Base-by-base conservation (phyloP, 208 protist species). In the Crithidia acanthocephali region DNA sequence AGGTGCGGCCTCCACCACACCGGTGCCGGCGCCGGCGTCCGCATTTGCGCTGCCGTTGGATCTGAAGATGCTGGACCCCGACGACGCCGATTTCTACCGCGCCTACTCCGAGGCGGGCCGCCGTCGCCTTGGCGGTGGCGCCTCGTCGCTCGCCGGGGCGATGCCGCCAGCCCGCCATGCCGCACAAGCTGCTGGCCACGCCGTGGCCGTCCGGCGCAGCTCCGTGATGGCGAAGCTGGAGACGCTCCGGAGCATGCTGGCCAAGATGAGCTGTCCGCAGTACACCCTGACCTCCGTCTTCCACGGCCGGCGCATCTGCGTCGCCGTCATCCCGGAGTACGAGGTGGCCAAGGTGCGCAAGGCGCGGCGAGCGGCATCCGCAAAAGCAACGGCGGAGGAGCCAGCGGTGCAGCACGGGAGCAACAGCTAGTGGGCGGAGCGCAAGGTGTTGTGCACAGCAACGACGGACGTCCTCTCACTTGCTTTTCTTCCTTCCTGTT, bases 201-300 rank as follows among this genome's bases (percentile, higher is more conserved):
- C 65, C 0, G 59, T 78, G 27, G 35, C 35, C 35, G 64, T 76
- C 4, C 27, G 53, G 27, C 62, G 74, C 22, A 51, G 57, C 18
- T 69, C 79, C 3, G 79, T 92, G 10, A 68, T 78, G 33, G 44
- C 59, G 28, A 76, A 68, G 32, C 70, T 94, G n/a, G 57, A 79
- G 13, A 72, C 73, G 52, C 62, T 94, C 42, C 76, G 78, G 4
- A 56, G n/a, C 16, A 88, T 95, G 80, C 72, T 97, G n/a, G 52
- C 65, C 16, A 81, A 91, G 63, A 94, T 97, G 89, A 78, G 79
- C 59, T 85, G 82, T 64, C 87, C 88, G 37, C 92, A 95, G 68
- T 97, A 95, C 83, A 97, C 92, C 27, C 74, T 97, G 13, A 72
- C 86, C 20, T 85, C 82, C 23, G 81, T 95, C 7, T 86, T 84